Percentiles rank a stretch among this genome's conserved stretches.
Conservation (phyloP, 352 stramenopile genomes). For the Phytopythium litorale region DNA sequence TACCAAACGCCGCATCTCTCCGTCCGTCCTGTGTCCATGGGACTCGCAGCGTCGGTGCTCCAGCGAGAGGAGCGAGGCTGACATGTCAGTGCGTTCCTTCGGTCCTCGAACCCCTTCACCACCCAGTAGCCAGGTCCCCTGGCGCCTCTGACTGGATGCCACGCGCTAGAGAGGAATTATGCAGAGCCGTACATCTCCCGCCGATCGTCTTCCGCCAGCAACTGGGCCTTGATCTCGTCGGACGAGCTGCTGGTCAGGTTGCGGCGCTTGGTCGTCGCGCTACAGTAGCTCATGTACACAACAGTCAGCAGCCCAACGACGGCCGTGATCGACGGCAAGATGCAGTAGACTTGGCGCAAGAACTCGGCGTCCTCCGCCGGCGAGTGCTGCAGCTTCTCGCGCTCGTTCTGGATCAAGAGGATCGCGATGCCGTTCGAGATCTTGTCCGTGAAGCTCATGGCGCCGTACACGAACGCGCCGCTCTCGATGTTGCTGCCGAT, state of each 20-base stretch:
- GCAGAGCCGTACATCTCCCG: constrained; percentile 16
- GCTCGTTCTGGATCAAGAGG: constrained; percentile 78
- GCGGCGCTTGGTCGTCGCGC: constrained; percentile 20
- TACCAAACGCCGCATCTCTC: not conserved
- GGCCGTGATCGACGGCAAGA: constrained; percentile 57
- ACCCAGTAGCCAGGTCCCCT: not conserved
- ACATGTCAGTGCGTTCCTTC: not conserved
- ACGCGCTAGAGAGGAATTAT: not conserved
- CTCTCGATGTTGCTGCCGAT: constrained; percentile 81
- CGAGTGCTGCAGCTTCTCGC: constrained; percentile 58
- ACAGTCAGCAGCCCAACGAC: constrained; percentile 57
- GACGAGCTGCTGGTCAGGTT: constrained; percentile 19
- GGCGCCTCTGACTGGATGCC: not conserved
- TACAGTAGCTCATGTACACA: constrained; percentile 74
- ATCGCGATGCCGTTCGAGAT: constrained; percentile 83
- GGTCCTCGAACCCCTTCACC: not conserved
- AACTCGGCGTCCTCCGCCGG: constrained; percentile 61
- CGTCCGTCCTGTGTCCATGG: not conserved
- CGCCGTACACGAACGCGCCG: constrained; percentile 82
- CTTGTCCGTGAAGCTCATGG: constrained; percentile 88
- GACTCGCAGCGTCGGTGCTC: not conserved
- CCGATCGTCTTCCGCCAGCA: constrained; percentile 15
- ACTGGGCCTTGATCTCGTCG: constrained; percentile 25
- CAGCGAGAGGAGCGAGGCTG: not conserved
- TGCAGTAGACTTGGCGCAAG: constrained; percentile 70